Percentiles rank a stretch among this genome's conserved stretches.
These are phyloP conservation scores for Pythium volutum DNA, from an alignment of 352 stramenopile genomes.

Conservation along the genomic window DNA sequence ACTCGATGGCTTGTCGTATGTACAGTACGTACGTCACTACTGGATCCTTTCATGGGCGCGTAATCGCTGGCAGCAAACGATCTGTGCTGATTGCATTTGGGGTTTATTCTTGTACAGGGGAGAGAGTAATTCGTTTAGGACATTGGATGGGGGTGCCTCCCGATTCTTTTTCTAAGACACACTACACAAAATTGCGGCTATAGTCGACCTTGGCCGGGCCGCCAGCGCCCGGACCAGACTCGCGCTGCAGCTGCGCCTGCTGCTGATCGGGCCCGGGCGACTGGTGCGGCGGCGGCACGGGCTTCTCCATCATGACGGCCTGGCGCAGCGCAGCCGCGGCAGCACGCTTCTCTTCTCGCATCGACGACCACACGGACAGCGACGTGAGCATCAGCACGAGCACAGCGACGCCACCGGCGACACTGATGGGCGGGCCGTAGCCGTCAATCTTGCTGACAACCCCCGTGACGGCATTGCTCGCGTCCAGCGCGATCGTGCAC, in stretches of 20 bases:
- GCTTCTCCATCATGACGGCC: constrained; percentile 17
- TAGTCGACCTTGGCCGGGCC: constrained; percentile 21
- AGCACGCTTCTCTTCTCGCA: not conserved
- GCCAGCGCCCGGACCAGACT: not conserved
- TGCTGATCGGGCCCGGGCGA: not conserved
- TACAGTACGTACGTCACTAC: too few relatives aligned
- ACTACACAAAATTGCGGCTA: constrained; percentile 25
- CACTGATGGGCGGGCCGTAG: constrained; percentile 23
- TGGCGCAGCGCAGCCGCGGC: not conserved
- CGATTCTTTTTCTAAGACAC: not conserved
- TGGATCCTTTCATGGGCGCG: too few relatives aligned
- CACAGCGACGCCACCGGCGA: constrained; percentile 11
- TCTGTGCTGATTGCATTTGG: too few relatives aligned
- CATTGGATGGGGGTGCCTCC: not conserved
- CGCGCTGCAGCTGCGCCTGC: not conserved
- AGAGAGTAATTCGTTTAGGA: too few relatives aligned
- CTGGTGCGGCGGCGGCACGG: not conserved
- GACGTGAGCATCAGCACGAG: constrained; percentile 17
- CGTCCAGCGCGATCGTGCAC: constrained; percentile 26
- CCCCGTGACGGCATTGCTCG: constrained; percentile 12
- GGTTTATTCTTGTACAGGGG: too few relatives aligned
- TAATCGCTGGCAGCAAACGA: too few relatives aligned
- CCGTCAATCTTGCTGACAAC: constrained; percentile 8
- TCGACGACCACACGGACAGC: constrained; percentile 7
- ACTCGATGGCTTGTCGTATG: too few relatives aligned